Evolutionary conservation across 2,329 filamentous ascomycete genomes (phyloP).

Genomic region (Alternaria alternata): DNA sequence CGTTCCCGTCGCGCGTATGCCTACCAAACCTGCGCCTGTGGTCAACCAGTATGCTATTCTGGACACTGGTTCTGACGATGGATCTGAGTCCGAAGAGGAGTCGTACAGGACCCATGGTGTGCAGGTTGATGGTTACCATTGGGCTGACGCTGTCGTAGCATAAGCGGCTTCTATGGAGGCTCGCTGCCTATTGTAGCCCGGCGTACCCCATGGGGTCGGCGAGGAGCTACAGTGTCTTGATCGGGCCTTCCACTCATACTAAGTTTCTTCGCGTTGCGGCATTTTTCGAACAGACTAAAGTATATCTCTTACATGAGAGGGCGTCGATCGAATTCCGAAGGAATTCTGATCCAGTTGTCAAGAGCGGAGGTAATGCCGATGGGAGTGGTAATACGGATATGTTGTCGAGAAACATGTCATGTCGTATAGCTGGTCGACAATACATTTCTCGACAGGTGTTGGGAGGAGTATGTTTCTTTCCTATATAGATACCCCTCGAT

Average conservation of each 20-base stretch:
- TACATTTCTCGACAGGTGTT: not conserved
- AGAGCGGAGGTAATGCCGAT: not conserved
- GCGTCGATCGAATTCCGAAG: not conserved
- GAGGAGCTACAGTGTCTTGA: not conserved
- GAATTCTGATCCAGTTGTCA: not conserved
- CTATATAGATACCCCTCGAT: constrained; percentile 26
- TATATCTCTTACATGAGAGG: not conserved
- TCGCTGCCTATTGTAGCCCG: not conserved
- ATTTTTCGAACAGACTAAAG: not conserved
- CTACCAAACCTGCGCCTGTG: constrained; percentile 30
- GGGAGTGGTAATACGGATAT: not conserved
- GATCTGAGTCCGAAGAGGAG: constrained; percentile 39
- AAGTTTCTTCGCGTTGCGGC: not conserved
- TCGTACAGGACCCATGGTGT: constrained; percentile 32
- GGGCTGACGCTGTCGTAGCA: constrained; percentile 31
- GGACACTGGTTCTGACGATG: constrained; percentile 35
- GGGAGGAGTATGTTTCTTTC: constrained; percentile 8
- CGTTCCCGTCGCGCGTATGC: constrained; percentile 10
- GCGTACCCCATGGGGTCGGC: not conserved
- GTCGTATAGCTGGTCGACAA: not conserved
- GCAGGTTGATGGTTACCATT: constrained; percentile 27
- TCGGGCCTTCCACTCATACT: not conserved
- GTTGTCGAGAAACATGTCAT: not conserved
- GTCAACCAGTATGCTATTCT: constrained; percentile 45
- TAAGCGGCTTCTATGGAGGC: constrained; percentile 8